Conservation (phyloP, 306 rosid species). For the Vigna mungo region DNA sequence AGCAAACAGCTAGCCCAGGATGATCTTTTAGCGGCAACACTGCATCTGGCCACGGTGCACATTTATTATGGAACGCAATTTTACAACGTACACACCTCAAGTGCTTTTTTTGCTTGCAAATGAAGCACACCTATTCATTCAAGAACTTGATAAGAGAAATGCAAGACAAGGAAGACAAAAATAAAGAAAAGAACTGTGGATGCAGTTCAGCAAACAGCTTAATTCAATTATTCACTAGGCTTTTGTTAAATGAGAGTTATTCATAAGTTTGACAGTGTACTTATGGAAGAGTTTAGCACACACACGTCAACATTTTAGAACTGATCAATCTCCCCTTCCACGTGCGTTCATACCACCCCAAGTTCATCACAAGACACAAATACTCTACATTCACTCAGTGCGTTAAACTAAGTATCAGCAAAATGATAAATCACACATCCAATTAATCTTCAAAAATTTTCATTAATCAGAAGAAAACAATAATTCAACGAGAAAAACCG, state of each 20-base stretch:
- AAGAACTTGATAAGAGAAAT: slow-evolving; percentile 27
- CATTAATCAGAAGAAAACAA: background rate
- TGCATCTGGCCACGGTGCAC: slow-evolving; percentile 88
- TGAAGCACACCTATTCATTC: slow-evolving; percentile 69
- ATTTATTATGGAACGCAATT: slow-evolving; percentile 73
- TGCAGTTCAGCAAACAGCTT: background rate
- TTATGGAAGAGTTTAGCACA: background rate
- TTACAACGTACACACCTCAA: slow-evolving; percentile 78
- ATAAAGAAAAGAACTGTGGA: background rate
- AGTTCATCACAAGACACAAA: slow-evolving; percentile 26
- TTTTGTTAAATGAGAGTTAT: background rate
- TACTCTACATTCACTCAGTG: background rate
- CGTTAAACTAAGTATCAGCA: slow-evolving; percentile 4
- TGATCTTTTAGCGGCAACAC: slow-evolving; percentile 58
- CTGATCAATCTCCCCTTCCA: background rate
- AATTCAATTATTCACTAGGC: background rate
- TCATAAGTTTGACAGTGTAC: background rate
- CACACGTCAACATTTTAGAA: background rate
- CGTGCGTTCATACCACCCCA: background rate
- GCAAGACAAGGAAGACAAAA: background rate
- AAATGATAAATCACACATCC: background rate
- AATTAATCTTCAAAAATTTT: slow-evolving; percentile 6
- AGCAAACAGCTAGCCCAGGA: slow-evolving; percentile 75
- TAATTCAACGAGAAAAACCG: background rate
- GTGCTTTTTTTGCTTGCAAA: slow-evolving; percentile 67